These are phyloP conservation scores for Fusarium caatingaense DNA, from an alignment of 2,329 filamentous ascomycete species.

Conservation along the genomic window DNA sequence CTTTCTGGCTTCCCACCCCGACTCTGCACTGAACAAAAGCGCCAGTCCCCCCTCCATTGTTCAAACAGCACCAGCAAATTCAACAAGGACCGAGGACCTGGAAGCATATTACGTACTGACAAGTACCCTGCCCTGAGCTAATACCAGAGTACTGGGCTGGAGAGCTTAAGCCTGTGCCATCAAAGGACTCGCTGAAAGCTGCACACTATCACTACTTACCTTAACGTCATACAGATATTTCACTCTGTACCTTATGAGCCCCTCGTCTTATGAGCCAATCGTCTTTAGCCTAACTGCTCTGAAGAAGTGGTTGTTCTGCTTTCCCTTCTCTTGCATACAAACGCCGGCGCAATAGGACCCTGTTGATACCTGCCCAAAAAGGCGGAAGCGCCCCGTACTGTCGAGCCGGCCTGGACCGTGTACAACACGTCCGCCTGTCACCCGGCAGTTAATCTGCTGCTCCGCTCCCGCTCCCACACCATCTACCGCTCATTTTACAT, in stretches of 20 bases:
- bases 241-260: neutral
- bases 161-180: neutral
- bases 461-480: conserved; percentile 28
- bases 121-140: neutral
- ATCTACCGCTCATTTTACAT: conserved; percentile 15
- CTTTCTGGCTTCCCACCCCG: conserved; percentile 7
- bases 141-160: neutral
- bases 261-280: conserved; percentile 38
- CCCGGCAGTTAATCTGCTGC: conserved; percentile 10
- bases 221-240: neutral
- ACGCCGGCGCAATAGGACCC: neutral
- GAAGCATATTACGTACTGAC: neutral
- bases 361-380: neutral
- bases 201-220: neutral
- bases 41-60: neutral
- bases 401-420: neutral
- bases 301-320: conserved; percentile 1
- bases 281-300: conserved; percentile 19
- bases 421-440: neutral
- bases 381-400: neutral
- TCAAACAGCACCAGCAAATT: neutral
- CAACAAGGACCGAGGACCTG: conserved; percentile 1
- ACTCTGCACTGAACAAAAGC: conserved; percentile 5
- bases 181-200: neutral
- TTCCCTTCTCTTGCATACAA: conserved; percentile 6